Conservation (phyloP, 225 moss, liverwort and hornwort genomes). For the Pseudisothecium myosuroides region DNA sequence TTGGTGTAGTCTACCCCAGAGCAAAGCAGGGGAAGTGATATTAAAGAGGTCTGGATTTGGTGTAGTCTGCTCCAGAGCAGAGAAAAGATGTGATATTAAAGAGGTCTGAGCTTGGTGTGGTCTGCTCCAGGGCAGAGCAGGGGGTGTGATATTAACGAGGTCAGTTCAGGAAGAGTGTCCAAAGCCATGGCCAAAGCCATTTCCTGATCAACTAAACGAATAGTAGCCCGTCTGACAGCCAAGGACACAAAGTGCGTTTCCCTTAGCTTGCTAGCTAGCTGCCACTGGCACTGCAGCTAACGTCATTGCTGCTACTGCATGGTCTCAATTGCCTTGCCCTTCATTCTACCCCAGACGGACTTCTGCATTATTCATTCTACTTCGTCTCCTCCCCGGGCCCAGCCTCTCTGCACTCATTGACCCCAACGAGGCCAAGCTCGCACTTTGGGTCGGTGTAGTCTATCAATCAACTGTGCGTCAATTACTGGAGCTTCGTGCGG, state of each 20-base stretch:
- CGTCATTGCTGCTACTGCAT: background rate
- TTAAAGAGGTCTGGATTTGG: background rate
- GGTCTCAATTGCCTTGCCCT: background rate
- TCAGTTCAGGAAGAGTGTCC: background rate
- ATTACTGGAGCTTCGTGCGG: background rate
- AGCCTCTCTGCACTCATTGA: background rate
- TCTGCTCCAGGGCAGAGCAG: too few species aligned
- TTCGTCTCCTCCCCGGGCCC: background rate
- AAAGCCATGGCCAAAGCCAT: background rate
- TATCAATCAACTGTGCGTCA: background rate
- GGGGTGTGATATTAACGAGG: background rate
- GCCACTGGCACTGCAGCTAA: background rate
- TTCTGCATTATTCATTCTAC: background rate
- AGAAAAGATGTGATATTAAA: background rate
- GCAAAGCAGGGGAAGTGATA: background rate
- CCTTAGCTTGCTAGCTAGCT: background rate
- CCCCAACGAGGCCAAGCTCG: background rate
- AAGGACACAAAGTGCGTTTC: background rate
- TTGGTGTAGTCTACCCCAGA: background rate
- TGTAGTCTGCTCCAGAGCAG: background rate
- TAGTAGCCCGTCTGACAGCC: background rate
- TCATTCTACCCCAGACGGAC: background rate
- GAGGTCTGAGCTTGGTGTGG: background rate
- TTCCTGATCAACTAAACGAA: background rate
- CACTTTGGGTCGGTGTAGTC: background rate